Evolutionary conservation across 805 yeast genomes (phyloP).

Genomic region (Candida caryicola): DNA sequence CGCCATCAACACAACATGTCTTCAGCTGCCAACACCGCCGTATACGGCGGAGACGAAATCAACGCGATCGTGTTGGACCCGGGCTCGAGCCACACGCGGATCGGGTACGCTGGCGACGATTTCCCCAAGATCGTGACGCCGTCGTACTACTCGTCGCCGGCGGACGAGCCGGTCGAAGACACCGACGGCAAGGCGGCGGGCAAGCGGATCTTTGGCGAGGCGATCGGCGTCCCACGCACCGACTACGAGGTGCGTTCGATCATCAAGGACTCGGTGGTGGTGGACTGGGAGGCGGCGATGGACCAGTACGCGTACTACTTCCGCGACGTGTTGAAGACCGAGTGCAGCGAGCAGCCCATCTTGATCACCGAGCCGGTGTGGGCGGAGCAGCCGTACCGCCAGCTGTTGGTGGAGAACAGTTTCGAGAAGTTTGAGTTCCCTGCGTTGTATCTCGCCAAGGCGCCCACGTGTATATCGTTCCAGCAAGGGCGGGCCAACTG

Average conservation of each 20-base stretch:
- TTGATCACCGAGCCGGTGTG: conserved; percentile 85
- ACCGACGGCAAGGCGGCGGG: conserved; percentile 10
- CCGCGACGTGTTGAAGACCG: conserved; percentile 47
- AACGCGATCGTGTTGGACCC: conserved; percentile 90
- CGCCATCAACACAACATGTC: conserved; percentile 20
- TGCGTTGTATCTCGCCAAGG: conserved; percentile 75
- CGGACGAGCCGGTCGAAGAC: conserved; percentile 14
- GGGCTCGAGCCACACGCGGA: conserved; percentile 78
- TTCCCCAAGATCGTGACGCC: conserved; percentile 75
- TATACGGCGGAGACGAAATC: conserved; percentile 67
- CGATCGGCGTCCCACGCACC: conserved; percentile 50
- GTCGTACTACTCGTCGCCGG: conserved; percentile 56
- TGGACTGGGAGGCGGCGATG: conserved; percentile 83
- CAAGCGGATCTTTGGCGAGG: conserved; percentile 35
- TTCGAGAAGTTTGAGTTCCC: conserved; percentile 71
- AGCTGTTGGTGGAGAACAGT: conserved; percentile 65
- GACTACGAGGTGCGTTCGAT: conserved; percentile 54
- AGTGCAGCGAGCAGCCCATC: conserved; percentile 67
- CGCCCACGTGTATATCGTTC: conserved; percentile 86
- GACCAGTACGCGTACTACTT: conserved; percentile 70
- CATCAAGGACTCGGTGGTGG: conserved; percentile 57
- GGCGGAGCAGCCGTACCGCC: conserved; percentile 67
- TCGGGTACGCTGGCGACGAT: conserved; percentile 93
- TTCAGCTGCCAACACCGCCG: conserved; percentile 18
- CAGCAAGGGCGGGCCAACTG: conserved; percentile 87